Evolutionary conservation across 2,329 filamentous ascomycete genomes (phyloP), one percentile per base, ranked within the genome.

Genomic region (Pyrenophora seminiperda): DNA sequence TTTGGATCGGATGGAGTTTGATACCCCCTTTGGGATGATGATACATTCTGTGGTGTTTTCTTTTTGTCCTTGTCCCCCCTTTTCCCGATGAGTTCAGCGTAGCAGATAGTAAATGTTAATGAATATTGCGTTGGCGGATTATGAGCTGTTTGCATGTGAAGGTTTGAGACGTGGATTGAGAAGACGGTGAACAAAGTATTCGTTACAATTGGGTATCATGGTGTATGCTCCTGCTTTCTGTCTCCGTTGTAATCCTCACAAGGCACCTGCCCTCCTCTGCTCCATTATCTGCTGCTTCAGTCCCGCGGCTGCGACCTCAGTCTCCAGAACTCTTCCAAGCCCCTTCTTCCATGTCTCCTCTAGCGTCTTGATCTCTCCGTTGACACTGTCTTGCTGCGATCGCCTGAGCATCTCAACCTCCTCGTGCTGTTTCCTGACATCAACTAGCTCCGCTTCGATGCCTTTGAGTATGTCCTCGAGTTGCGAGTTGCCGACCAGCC

Each of bases 401-500:
- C 87, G 86, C 49, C 94, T 81, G 65, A 83, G 79, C 51, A 87
- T 77, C 59, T 92, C 91, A 7, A 94, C 78, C 30, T 82, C 70
- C 68, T 97, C 91, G 39, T 91, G 82, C 58, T 89, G 84, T 50
- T 81, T 79, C 71, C 86, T 87, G 15, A 82, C 76, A 31, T 78
- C 80, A 11, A 84, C 86, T 41, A 97, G 78, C 64, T 96, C 91
- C 36, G 79, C 79, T 79, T 97, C 93, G 19, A 95, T 67, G 10
- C 73, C 73, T 41, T 81, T 80, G 42, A 95, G 74, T 33, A 90
- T 82, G 34, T 84, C 83, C 75, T 97, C 93, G 15, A 91, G 73
- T 60, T 89, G 85, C 62, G 87, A 84, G 73, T 99, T 99, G 5
- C 84, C 84, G 7, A 96, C 82, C 47, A 99, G 79, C 93, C 94